Evolutionary conservation across 371 early-diverging fungal species (phyloP), one percentile per base, ranked within the genome.

Genomic region (Rhizopus delemar): DNA sequence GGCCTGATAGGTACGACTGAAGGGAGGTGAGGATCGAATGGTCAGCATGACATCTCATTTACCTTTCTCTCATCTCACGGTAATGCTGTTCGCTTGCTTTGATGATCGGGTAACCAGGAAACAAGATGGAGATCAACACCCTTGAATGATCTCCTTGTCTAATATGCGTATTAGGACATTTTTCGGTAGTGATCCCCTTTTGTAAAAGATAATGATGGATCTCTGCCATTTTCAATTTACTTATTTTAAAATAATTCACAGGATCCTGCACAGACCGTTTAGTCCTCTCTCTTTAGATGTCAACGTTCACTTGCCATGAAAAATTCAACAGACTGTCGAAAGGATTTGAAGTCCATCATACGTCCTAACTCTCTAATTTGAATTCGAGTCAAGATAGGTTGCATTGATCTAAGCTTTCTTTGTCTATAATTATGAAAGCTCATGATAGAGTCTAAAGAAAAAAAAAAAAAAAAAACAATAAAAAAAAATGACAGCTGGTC

Each of bases 91-190:
- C 73, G 31, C 65, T 69, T 13, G 69, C 70, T 48, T 62, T 66
- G 5, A 61, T 64, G 28, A 66, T 46, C 3, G 73, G 62, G 41
- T 73, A 73, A 4, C 73, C 73, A 28, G 73, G 73, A 49, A 63
- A 73, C 4, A 73, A 43, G 6, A 73, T 66, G 2, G 60, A 58
- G 11, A 73, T 62, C 51, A 73, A 43, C 13, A 66, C 2, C 39
- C 73, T 41, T 31, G 67, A 59, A 59, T 67, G 69, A 38, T 66
- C 66, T 3, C 46, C 46, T 32, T 60, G 65, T 38, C 52, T 31
- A 32, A 66, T 53, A 39, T 63, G 57, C 1, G 58, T 39, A 32
- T 34, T 57, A 9, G 73, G 69, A 13, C 63, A 57, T 52, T 54
- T 60, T 35, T 63, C 56, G 2, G 32, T 34, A 0, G 69, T 69